Base-by-base conservation (phyloP, 2,329 filamentous ascomycete species). In the Exophiala viscosa region DNA sequence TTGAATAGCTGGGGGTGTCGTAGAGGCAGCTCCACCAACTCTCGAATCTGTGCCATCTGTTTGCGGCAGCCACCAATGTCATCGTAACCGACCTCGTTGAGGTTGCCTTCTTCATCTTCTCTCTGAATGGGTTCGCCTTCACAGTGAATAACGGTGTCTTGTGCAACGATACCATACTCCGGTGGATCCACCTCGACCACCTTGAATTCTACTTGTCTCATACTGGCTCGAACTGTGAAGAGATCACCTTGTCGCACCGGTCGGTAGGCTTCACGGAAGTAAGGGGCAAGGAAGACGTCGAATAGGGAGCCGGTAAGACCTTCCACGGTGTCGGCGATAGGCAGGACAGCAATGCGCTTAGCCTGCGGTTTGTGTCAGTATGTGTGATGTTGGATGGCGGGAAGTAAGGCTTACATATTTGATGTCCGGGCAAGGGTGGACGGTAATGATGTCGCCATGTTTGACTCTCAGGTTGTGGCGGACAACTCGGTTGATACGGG, bases 171-270 rank as follows among this genome's bases (percentile, higher is more conserved):
- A 65, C 95, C 95, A 68, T 95, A 97, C 79, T 99, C 93, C 62
- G 93, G 93, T 42, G 93, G 91, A 66, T 99, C 93, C 44, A 99
- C 91, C 76, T 99, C 93, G 43, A 99, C 92, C 38, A 99, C 92
- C 81, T 99, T 99, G 80, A 99, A 99, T 70, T 99, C 93, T 33
- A 99, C 93, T 74, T 96, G 92, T 72, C 93, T 86, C 93, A 99
- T 99, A 70, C 91, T 92, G 76, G 92, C 93, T 67, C 93, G 87
- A 57, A 93, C 90, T 71, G 91, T 96, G 81, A 99, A 99, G 52
- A 96, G 83, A 69, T 99, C 93, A 66, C 93, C 93, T 80, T 97
- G 93, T 70, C 91, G 87, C 57, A 99, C 90, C 50, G 93, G 93
- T 70, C 93, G 84, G 80, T 99, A 99, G 60, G 93, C 92, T 81